These are phyloP conservation scores for Lenzites betulinus DNA, from an alignment of 768 basidiomycete species.

Conservation along the genomic window DNA sequence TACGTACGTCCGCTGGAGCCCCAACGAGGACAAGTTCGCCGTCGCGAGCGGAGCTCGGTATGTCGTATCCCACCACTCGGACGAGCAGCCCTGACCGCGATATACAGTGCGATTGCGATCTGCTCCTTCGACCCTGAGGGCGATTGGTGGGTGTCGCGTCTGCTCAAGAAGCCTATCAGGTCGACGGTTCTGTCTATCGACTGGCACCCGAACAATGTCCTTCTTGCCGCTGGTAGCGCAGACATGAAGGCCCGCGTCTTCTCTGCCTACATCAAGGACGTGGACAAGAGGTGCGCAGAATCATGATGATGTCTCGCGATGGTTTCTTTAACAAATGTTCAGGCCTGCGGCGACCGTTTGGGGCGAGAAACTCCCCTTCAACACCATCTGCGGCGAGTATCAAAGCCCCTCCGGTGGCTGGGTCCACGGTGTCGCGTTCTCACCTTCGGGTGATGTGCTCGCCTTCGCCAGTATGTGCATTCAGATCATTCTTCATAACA, in stretches of 20 bases:
- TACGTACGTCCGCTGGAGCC: conserved; percentile 94
- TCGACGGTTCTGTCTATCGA: conserved; percentile 93
- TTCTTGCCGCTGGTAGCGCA: conserved; percentile 95
- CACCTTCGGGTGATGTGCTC: conserved; percentile 91
- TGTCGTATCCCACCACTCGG: not conserved
- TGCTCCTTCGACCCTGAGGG: conserved; percentile 98
- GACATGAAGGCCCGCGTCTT: conserved; percentile 98
- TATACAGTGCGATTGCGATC: conserved; percentile 83
- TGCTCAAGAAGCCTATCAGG: conserved; percentile 95
- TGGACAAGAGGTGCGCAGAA: conserved; percentile 79
- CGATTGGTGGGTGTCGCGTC: conserved; percentile 99
- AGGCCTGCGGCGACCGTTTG: conserved; percentile 90
- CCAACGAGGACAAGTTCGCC: conserved; percentile 97
- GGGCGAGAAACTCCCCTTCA: conserved; percentile 99
- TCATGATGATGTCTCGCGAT: conserved; percentile 3
- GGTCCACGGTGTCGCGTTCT: conserved; percentile 96
- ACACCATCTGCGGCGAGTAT: conserved; percentile 96
- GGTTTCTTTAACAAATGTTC: not conserved
- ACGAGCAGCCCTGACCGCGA: not conserved
- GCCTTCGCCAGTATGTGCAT: conserved; percentile 84
- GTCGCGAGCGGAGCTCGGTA: conserved; percentile 96
- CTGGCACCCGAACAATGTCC: conserved; percentile 99
- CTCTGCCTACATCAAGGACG: conserved; percentile 98
- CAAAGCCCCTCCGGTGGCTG: conserved; percentile 88
- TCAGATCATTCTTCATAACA: not conserved